Base-by-base conservation (phyloP, 805 yeast genomes). In the Babjeviella inositovora region DNA sequence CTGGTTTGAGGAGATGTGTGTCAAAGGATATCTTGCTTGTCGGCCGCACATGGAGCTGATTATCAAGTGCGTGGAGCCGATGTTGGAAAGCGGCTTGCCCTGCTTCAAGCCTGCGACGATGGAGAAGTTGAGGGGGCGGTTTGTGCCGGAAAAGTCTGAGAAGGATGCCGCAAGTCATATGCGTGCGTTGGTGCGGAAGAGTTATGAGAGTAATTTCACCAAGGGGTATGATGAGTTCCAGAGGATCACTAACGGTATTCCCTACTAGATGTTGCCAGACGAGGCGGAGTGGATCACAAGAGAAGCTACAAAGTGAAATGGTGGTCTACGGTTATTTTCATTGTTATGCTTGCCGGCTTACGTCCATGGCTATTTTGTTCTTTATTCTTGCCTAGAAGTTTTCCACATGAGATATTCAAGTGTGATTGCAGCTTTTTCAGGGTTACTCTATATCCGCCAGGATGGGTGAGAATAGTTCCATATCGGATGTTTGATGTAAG, bases 201-300 rank as follows among this genome's bases (percentile, higher is more conserved):
- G 92, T 28, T 76, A 70, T 47, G 97, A 87, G 47, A 77, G 93
- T 49, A 53, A 70, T 38, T 82, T 75, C 40, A 90, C 98, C 17
- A 79, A 74, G 41, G 97, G 95, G 11, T 90, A 90, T 47, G 99
- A 90, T 43, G 96, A 85, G 53, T 90, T 90, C 70, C 99, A 90
- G 51, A 62, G 93, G 39, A 46, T 90, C 34, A 90, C 98, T 17
- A 90, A 90, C 39, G 99, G 99, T 28, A 90, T 90, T 45, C 98
- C 98, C 10, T 87, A 85, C 41, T 85, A 21, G 8, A 11, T 21
- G 15, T 11, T 11, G 13, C 27, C 13, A 23, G n/a, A n/a, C n/a
- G n/a, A n/a, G n/a, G n/a, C n/a, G n/a, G n/a, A n/a, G n/a, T n/a
- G n/a, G n/a, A n/a, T n/a, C n/a, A n/a, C n/a, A n/a, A n/a, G n/a